Percentiles rank a stretch among this genome's conserved stretches.
Conservation (phyloP, 805 yeast genomes). For the Saccharomyces kudriavzevii region DNA sequence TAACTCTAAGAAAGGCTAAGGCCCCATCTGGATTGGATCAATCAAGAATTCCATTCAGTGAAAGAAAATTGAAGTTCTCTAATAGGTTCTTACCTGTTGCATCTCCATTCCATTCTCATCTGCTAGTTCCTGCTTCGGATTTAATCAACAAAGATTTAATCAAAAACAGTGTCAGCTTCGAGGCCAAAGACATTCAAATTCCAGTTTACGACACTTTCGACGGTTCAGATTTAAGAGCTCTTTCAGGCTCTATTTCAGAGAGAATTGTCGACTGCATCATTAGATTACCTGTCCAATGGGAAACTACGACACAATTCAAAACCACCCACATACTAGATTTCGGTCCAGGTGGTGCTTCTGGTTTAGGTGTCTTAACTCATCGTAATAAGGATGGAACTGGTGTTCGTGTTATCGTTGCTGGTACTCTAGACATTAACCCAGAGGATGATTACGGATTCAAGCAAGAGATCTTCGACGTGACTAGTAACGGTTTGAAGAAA, state of each 20-base stretch:
- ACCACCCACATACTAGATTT: conserved; percentile 90
- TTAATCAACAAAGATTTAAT: conserved; percentile 59
- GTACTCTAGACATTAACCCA: conserved; percentile 64
- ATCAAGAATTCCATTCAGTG: conserved; percentile 85
- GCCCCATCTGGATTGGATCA: conserved; percentile 93
- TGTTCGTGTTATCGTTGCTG: conserved; percentile 87
- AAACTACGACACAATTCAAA: conserved; percentile 68
- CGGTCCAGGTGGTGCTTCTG: conserved; percentile 98
- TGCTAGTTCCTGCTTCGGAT: conserved; percentile 65
- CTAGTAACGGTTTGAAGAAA: conserved; percentile 56
- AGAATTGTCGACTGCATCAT: conserved; percentile 80
- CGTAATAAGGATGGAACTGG: conserved; percentile 99
- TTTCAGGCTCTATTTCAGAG: conserved; percentile 45
- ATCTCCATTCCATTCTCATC: conserved; percentile 93
- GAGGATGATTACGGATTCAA: conserved; percentile 91
- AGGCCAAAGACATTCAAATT: conserved; percentile 49
- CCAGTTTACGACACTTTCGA: conserved; percentile 89
- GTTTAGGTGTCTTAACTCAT: conserved; percentile 91
- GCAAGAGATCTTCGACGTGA: conserved; percentile 82
- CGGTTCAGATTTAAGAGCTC: conserved; percentile 68
- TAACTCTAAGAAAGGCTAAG: conserved; percentile 85
- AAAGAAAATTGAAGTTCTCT: conserved; percentile 88
- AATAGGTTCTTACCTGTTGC: conserved; percentile 91
- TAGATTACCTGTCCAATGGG: conserved; percentile 91
- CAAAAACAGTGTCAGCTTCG: conserved; percentile 50